Percentiles rank a stretch among this genome's conserved stretches.
Evolutionary conservation across 2,329 filamentous ascomycete genomes (phyloP).

Genomic region (Fusarium solani-melongenae): DNA sequence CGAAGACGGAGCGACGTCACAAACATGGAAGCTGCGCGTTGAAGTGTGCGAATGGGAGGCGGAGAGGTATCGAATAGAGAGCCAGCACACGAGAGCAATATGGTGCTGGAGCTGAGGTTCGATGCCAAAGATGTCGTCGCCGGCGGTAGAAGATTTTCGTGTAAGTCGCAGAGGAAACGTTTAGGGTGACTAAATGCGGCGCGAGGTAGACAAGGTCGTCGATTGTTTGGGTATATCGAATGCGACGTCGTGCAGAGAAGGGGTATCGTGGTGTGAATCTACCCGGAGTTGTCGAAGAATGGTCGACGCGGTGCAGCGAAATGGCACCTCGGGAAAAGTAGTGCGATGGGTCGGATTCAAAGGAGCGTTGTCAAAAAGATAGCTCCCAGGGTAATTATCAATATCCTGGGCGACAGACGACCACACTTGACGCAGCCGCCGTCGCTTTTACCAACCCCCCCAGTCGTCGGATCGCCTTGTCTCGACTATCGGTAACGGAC

Average conservation of each 20-base stretch:
- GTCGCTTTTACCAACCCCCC: conserved; percentile 37
- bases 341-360: conserved; percentile 20
- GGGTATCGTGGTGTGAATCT: neutral
- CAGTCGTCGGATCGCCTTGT: conserved; percentile 29
- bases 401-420: conserved; percentile 23
- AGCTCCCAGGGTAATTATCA: conserved; percentile 30
- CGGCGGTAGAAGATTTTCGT: conserved; percentile 18
- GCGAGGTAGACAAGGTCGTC: conserved; percentile 2
- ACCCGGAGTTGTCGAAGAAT: conserved; percentile 5
- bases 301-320: neutral
- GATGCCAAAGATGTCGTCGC: conserved; percentile 8
- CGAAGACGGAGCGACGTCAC: conserved; percentile 53
- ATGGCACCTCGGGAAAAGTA: conserved; percentile 10
- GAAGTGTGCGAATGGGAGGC: conserved; percentile 18
- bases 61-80: conserved; percentile 19
- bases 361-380: conserved; percentile 27
- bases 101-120: conserved; percentile 14
- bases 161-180: conserved; percentile 25
- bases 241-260: conserved; percentile 27
- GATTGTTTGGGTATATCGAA: conserved; percentile 21
- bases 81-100: conserved; percentile 17
- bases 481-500: conserved; percentile 3
- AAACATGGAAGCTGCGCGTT: conserved; percentile 63
- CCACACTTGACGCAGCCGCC: conserved; percentile 15
- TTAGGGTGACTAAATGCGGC: conserved; percentile 3